phyloP scores from a whole-genome alignment of 179 eudicot species.

The Sideroxylon spinosum region DNA sequence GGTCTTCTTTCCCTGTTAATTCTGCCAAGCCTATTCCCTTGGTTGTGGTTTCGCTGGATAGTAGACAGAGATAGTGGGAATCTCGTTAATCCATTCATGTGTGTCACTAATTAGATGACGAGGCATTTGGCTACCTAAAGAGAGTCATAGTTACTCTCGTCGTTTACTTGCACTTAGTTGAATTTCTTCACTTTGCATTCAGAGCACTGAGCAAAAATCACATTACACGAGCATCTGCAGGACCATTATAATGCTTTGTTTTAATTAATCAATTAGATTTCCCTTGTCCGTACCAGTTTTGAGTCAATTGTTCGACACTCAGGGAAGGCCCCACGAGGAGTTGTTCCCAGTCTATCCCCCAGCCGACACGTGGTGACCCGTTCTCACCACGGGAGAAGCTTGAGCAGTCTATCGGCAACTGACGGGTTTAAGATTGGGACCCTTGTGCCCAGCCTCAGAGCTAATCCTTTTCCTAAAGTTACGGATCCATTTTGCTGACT shows the following conservation, averaged over 20 bases:
- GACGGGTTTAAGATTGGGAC: background rate
- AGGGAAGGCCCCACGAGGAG: too few species aligned
- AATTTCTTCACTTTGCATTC: too few species aligned
- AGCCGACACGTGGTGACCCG: background rate
- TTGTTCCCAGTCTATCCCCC: too few species aligned
- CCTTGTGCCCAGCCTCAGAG: background rate
- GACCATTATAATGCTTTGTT: too few species aligned
- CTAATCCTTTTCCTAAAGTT: background rate
- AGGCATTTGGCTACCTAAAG: constrained; percentile 75
- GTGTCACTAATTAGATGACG: constrained; percentile 41
- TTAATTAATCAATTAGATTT: too few species aligned
- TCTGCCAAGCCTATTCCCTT: constrained; percentile 26
- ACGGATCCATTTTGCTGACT: background rate
- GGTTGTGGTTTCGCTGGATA: constrained; percentile 26
- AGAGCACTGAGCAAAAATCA: too few species aligned
- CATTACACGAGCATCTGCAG: too few species aligned
- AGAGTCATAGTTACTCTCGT: constrained; percentile 67
- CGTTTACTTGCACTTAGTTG: too few species aligned
- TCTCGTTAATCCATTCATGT: constrained; percentile 31
- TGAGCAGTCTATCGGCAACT: too few species aligned
- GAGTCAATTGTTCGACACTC: too few species aligned
- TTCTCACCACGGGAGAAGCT: background rate
- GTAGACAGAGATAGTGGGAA: constrained; percentile 23
- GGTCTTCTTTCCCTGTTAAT: constrained; percentile 25
- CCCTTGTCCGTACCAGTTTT: too few species aligned